phyloP scores from a whole-genome alignment of 1,284 basidiomycete species.

The Ceratobasidium sp. region DNA sequence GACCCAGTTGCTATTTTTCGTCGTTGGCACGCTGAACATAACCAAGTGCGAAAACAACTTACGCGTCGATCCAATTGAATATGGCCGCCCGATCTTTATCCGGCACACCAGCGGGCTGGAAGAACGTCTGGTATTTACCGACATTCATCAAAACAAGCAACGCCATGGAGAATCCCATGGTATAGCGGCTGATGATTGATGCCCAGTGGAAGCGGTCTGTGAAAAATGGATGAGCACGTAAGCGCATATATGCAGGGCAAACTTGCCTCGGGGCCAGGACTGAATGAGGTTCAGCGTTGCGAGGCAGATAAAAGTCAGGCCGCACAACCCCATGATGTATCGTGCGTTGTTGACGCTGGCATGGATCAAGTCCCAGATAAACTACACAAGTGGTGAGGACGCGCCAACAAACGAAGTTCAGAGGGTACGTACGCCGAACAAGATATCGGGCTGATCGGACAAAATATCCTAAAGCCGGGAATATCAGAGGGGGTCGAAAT shows the following conservation, averaged over 20 bases:
- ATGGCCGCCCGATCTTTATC: neutral
- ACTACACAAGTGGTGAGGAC: slow-evolving; percentile 1
- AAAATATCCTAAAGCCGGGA: neutral
- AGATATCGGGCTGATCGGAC: neutral
- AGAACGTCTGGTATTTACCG: slow-evolving; percentile 24
- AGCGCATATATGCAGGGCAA: neutral
- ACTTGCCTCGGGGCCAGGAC: slow-evolving; percentile 33
- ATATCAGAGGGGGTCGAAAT: neutral
- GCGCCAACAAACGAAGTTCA: neutral
- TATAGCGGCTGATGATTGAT: slow-evolving; percentile 30
- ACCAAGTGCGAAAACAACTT: neutral
- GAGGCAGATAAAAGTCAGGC: slow-evolving; percentile 33
- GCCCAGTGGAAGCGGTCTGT: slow-evolving; percentile 38
- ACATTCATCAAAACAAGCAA: slow-evolving; percentile 19
- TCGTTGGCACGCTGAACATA: neutral
- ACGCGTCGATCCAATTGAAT: slow-evolving; percentile 37
- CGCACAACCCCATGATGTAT: slow-evolving; percentile 27
- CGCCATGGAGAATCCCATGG: slow-evolving; percentile 26
- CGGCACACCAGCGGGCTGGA: neutral
- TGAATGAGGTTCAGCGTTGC: slow-evolving; percentile 39
- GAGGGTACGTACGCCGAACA: neutral
- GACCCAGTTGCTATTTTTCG: slow-evolving; percentile 13
- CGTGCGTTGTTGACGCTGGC: slow-evolving; percentile 25
- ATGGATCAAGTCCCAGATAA: slow-evolving; percentile 12
- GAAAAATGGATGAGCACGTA: neutral